Conservation (phyloP, 352 stramenopile species). For the Peronospora farinosa region DNA sequence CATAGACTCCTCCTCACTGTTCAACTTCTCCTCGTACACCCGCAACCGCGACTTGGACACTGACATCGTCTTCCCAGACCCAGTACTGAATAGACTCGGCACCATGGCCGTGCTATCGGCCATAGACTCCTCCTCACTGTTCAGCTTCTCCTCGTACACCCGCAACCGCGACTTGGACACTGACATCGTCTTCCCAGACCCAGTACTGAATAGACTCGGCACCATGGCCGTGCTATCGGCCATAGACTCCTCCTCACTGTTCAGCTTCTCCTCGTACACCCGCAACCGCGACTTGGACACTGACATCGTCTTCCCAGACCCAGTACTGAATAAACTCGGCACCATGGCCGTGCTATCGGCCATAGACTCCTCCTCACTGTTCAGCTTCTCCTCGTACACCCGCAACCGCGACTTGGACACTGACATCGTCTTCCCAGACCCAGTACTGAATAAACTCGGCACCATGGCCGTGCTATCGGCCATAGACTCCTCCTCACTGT, state of each 20-base stretch:
- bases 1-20: conserved; percentile 3
- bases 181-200: conserved; percentile 11
- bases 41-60: conserved; percentile 16
- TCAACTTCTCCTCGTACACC: conserved; percentile 15
- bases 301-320: conserved; percentile 12
- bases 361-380: too few relatives aligned
- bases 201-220: conserved; percentile 19
- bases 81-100: conserved; percentile 20
- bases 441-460: conserved; percentile 20
- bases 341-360: too few relatives aligned
- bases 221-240: conserved; percentile 13
- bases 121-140: conserved; percentile 3
- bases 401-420: conserved; percentile 16
- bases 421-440: conserved; percentile 13
- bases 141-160: conserved; percentile 15
- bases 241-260: conserved; percentile 3
- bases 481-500: conserved; percentile 10
- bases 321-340: conserved; percentile 20
- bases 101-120: conserved; percentile 1
- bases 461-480: conserved; percentile 17
- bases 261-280: conserved; percentile 15
- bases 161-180: conserved; percentile 16
- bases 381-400: conserved; percentile 15
- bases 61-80: conserved; percentile 12
- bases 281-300: conserved; percentile 16